phyloP scores from a whole-genome alignment of 2,329 filamentous ascomycete genomes.

The Xylariaceae sp. region DNA sequence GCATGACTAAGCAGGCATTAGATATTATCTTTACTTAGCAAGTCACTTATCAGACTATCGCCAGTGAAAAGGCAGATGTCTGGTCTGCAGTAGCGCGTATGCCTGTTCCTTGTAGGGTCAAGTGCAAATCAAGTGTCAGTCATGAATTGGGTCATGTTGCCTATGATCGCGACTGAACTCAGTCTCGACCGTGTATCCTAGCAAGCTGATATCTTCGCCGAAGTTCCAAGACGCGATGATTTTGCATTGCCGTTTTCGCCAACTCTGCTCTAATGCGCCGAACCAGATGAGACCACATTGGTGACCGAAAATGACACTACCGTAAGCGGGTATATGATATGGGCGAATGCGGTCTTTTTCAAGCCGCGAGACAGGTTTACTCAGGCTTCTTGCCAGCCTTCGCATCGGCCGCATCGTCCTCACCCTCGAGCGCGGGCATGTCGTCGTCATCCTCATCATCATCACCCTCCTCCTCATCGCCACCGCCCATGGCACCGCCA shows the following conservation, averaged over 20 bases:
- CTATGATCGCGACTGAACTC: slow-evolving; percentile 14
- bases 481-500: slow-evolving; percentile 47
- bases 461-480: slow-evolving; percentile 42
- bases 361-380: slow-evolving; percentile 2
- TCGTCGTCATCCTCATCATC: slow-evolving; percentile 66
- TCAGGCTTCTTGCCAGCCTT: slow-evolving; percentile 23
- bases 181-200: slow-evolving; percentile 46
- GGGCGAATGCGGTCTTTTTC: too few species aligned
- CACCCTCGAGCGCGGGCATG: slow-evolving; percentile 77
- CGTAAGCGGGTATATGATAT: too few species aligned
- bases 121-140: neutral
- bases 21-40: too few species aligned
- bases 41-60: too few species aligned
- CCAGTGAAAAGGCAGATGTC: too few species aligned
- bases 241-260: slow-evolving; percentile 12
- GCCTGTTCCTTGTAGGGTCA: too few species aligned
- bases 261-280: slow-evolving; percentile 12
- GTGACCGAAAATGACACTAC: too few species aligned
- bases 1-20: too few species aligned
- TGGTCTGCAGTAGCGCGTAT: too few species aligned
- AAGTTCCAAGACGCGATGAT: slow-evolving; percentile 17
- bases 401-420: slow-evolving; percentile 42
- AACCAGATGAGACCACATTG: slow-evolving; percentile 5
- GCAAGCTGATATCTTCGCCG: slow-evolving; percentile 15
- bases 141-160: slow-evolving; percentile 10